These are phyloP conservation scores for Botryobasidium botryosum DNA, from an alignment of 768 basidiomycete genomes.

Conservation along the genomic window DNA sequence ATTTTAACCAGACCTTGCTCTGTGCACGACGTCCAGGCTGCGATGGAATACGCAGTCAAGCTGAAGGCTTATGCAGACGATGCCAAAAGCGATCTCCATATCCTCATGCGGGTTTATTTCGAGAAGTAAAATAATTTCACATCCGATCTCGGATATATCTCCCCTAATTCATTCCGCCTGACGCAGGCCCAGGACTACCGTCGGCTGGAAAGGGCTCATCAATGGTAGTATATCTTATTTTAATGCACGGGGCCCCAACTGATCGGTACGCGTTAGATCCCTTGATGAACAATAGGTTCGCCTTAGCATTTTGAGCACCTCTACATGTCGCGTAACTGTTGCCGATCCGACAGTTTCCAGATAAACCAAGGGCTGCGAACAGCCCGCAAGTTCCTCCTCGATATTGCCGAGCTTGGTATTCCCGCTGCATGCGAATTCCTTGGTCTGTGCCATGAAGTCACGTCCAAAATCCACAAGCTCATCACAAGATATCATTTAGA, in stretches of 20 bases:
- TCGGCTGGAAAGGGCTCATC: constrained; percentile 98
- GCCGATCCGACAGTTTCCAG: constrained; percentile 43
- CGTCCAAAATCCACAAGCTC: neutral
- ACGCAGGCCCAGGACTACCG: constrained; percentile 50
- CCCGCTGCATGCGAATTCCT: constrained; percentile 97
- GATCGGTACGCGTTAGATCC: constrained; percentile 33
- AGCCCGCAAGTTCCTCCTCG: constrained; percentile 72
- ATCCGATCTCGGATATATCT: neutral
- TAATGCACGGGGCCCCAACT: neutral
- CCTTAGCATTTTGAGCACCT: neutral
- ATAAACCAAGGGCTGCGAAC: constrained; percentile 92
- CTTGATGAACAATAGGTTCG: constrained; percentile 70
- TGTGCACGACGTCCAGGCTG: constrained; percentile 76
- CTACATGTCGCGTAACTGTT: neutral
- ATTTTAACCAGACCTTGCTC: constrained; percentile 66
- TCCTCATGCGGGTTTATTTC: constrained; percentile 98
- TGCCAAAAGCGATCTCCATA: constrained; percentile 72
- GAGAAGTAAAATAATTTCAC: constrained; percentile 39
- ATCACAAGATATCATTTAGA: constrained; percentile 24
- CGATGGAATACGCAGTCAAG: constrained; percentile 69
- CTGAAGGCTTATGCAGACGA: constrained; percentile 65
- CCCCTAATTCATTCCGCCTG: constrained; percentile 23
- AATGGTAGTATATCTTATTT: constrained; percentile 32
- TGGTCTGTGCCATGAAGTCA: constrained; percentile 4
- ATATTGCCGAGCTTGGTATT: constrained; percentile 77